These are phyloP conservation scores for Penicillium sp. DNA, from an alignment of 2,329 filamentous ascomycete species.

Conservation along the genomic window DNA sequence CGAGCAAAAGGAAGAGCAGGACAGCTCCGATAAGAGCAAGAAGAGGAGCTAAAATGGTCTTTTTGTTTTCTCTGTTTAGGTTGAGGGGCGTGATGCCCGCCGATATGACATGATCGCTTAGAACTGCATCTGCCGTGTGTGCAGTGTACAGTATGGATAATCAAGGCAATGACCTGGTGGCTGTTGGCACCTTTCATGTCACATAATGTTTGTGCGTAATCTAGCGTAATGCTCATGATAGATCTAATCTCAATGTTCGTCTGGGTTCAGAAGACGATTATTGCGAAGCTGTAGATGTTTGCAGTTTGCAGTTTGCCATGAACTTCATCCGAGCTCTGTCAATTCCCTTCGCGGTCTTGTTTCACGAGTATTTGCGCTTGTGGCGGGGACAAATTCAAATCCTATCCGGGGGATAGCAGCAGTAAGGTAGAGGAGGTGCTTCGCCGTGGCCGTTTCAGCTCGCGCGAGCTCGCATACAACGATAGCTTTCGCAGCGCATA, in stretches of 20 bases:
- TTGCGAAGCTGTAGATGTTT: not conserved
- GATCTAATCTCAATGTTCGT: not conserved
- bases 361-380: not conserved
- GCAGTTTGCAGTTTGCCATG: not conserved
- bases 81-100: slow-evolving; percentile 13
- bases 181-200: slow-evolving; percentile 1
- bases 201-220: not conserved
- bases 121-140: slow-evolving; percentile 20
- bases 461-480: not conserved
- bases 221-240: not conserved
- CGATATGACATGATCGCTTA: slow-evolving; percentile 29
- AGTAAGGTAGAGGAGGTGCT: not conserved
- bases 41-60: slow-evolving; percentile 49
- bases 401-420: not conserved
- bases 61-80: not conserved
- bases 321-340: not conserved
- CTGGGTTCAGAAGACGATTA: not conserved
- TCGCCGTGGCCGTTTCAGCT: not conserved
- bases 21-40: slow-evolving; percentile 56
- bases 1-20: slow-evolving; percentile 57
- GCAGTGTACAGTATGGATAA: slow-evolving; percentile 31
- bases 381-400: not conserved
- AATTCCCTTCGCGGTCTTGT: not conserved
- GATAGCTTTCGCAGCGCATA: not conserved
- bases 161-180: slow-evolving; percentile 11